phyloP scores from a whole-genome alignment of 2,329 filamentous ascomycete genomes.

The Colletotrichum sp. region DNA sequence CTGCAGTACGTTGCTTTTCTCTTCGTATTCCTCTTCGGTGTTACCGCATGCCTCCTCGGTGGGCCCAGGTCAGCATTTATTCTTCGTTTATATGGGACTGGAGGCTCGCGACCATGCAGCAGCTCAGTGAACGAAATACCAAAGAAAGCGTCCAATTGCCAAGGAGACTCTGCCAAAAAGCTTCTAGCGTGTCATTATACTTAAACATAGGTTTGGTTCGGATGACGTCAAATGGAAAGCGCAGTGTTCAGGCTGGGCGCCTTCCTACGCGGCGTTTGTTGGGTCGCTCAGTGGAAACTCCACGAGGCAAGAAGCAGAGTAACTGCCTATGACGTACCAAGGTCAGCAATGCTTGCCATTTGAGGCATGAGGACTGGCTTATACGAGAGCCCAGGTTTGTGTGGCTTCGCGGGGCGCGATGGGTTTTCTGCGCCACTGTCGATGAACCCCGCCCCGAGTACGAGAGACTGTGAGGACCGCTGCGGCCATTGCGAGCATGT shows the following conservation, averaged over 20 bases:
- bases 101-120: background rate
- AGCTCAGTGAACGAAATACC: background rate
- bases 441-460: background rate
- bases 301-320: background rate
- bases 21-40: background rate
- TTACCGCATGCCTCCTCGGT: background rate
- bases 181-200: too few species aligned
- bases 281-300: background rate
- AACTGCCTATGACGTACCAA: background rate
- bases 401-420: background rate
- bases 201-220: background rate
- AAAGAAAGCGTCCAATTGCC: too few species aligned
- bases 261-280: background rate
- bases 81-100: background rate
- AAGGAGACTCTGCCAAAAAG: too few species aligned
- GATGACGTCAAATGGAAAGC: background rate
- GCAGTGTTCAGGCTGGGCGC: background rate
- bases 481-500: background rate
- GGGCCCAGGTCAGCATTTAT: background rate
- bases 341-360: background rate
- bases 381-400: background rate
- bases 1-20: background rate
- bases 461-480: background rate
- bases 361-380: background rate
- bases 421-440: background rate